Percentiles rank a stretch among this genome's conserved stretches.
Evolutionary conservation across 805 yeast species (phyloP).

Genomic region (Wickerhamomyces pijperi): DNA sequence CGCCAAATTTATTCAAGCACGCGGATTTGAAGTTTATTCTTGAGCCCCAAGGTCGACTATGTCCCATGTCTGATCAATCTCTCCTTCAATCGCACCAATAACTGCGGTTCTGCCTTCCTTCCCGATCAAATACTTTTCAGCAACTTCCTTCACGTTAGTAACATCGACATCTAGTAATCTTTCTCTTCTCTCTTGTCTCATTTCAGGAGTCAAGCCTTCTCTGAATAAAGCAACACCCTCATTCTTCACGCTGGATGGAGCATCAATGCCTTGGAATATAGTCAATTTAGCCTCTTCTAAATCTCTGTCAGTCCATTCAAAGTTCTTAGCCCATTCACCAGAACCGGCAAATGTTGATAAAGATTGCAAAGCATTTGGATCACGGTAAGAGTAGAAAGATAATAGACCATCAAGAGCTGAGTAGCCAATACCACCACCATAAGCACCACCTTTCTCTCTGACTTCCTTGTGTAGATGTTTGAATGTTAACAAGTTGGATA

Average conservation of each 20-base stretch:
- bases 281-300: slow-evolving; percentile 84
- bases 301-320: slow-evolving; percentile 49
- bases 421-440: slow-evolving; percentile 89
- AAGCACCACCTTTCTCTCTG: slow-evolving; percentile 95
- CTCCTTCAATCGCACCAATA: slow-evolving; percentile 25
- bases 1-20: too few relatives aligned
- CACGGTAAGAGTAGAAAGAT: slow-evolving; percentile 83
- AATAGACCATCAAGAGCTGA: slow-evolving; percentile 74
- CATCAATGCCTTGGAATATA: slow-evolving; percentile 84
- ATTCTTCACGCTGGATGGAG: slow-evolving; percentile 71
- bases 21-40: too few relatives aligned
- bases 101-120: slow-evolving; percentile 26
- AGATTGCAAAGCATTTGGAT: slow-evolving; percentile 76
- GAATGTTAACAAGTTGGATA: slow-evolving; percentile 72
- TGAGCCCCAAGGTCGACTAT: slow-evolving; percentile 11
- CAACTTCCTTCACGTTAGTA: slow-evolving; percentile 50
- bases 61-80: slow-evolving; percentile 8
- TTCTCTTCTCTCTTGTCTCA: slow-evolving; percentile 74
- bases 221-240: slow-evolving; percentile 65
- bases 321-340: slow-evolving; percentile 34
- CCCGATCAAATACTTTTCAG: slow-evolving; percentile 49
- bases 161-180: slow-evolving; percentile 55
- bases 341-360: slow-evolving; percentile 44
- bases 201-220: slow-evolving; percentile 62
- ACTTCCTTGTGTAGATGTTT: slow-evolving; percentile 80